Percentiles rank a stretch among this genome's conserved stretches.
Conservation (phyloP, 345 rosid genomes). For the Syzygium grande region DNA sequence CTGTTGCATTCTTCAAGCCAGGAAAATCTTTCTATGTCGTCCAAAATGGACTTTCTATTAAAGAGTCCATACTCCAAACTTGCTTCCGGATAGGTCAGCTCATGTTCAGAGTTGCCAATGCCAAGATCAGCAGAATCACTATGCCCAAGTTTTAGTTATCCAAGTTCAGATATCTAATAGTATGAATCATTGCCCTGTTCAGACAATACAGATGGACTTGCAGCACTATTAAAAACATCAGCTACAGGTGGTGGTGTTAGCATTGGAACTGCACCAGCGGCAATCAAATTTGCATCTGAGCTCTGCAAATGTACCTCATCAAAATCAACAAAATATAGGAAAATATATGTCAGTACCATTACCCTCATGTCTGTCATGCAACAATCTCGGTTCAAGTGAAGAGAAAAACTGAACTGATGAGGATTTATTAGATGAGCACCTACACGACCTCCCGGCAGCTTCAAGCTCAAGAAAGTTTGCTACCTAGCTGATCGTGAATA, state of each 20-base stretch:
- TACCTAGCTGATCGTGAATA: conserved; percentile 65
- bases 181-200: conserved; percentile 40
- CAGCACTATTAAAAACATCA: conserved; percentile 29
- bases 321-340: conserved; percentile 39
- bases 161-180: no score
- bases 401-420: background rate
- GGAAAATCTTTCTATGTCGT: no score
- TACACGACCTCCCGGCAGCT: conserved; percentile 89
- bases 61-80: no score
- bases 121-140: no score
- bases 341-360: no score
- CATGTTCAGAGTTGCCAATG: no score
- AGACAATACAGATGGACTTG: conserved; percentile 32
- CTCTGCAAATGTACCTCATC: conserved; percentile 34
- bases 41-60: no score
- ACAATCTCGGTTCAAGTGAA: background rate
- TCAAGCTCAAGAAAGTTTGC: conserved; percentile 91
- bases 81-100: no score
- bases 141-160: conserved; percentile 51
- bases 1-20: no score
- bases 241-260: conserved; percentile 24
- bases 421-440: conserved; percentile 22
- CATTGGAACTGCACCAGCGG: conserved; percentile 16
- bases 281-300: conserved; percentile 19
- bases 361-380: background rate